Percentiles rank a stretch among this genome's conserved stretches.
phyloP scores from a whole-genome alignment of 768 basidiomycete genomes.

The Kwoniella bestiolae region DNA sequence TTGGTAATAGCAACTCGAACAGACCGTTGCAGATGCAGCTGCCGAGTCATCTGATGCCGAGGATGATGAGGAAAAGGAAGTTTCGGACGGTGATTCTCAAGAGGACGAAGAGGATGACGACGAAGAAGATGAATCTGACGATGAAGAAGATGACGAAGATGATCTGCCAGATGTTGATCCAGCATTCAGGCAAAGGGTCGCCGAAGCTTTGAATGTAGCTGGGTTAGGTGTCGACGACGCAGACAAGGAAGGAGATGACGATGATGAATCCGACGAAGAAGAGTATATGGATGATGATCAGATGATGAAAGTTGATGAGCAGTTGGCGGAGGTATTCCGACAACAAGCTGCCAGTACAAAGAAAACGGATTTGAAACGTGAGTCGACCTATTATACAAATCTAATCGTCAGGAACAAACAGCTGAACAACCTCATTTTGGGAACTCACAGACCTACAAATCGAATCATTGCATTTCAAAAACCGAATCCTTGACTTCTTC shows the following conservation, averaged over 20 bases:
- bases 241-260: constrained; percentile 66
- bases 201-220: constrained; percentile 59
- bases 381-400: constrained; percentile 27
- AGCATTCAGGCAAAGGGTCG: constrained; percentile 68
- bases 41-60: constrained; percentile 59
- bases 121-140: constrained; percentile 29
- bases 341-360: constrained; percentile 59
- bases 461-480: constrained; percentile 95
- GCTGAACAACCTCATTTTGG: background rate
- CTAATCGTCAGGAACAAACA: background rate
- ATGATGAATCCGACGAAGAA: constrained; percentile 65
- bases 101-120: constrained; percentile 44
- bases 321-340: constrained; percentile 84
- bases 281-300: constrained; percentile 84
- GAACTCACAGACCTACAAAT: constrained; percentile 71
- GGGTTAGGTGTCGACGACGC: constrained; percentile 63
- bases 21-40: constrained; percentile 60
- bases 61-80: constrained; percentile 50
- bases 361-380: constrained; percentile 45
- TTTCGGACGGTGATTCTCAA: constrained; percentile 43
- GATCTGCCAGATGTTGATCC: constrained; percentile 59
- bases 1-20: constrained; percentile 75
- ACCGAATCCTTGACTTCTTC: constrained; percentile 90
- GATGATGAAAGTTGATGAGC: constrained; percentile 95
- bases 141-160: constrained; percentile 59